Evolutionary conservation across 768 basidiomycete species (phyloP).

Genomic region (Suillus occidentalis): DNA sequence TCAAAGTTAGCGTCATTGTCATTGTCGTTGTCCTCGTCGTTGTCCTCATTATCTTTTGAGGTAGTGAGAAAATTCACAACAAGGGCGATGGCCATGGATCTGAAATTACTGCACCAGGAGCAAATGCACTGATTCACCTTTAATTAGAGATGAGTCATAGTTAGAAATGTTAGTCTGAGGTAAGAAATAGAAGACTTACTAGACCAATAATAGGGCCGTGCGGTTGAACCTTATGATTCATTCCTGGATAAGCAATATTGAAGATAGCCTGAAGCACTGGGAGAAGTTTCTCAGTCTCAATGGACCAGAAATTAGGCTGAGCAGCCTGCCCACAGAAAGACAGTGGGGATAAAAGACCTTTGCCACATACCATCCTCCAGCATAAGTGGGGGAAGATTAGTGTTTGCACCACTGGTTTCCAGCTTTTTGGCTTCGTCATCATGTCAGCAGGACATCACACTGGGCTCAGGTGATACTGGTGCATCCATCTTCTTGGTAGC

Average conservation of each 20-base stretch:
- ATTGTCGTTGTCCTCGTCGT: too few species aligned
- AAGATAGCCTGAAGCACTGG: slow-evolving; percentile 6
- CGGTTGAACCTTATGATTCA: slow-evolving; percentile 4
- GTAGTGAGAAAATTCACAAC: slow-evolving; percentile 6
- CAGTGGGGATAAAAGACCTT: too few species aligned
- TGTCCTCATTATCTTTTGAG: not conserved
- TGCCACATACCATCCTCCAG: too few species aligned
- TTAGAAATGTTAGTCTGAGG: not conserved
- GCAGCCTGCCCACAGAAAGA: too few species aligned
- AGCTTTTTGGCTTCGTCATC: too few species aligned
- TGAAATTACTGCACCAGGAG: slow-evolving; percentile 11
- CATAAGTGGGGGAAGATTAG: too few species aligned
- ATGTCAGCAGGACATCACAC: too few species aligned
- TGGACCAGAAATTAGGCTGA: too few species aligned
- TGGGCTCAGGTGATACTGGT: too few species aligned
- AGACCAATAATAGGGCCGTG: slow-evolving; percentile 6
- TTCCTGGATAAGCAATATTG: slow-evolving; percentile 10
- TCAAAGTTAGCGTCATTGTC: not conserved
- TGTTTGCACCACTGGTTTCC: too few species aligned
- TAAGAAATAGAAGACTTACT: slow-evolving; percentile 7
- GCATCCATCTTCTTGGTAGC: too few species aligned
- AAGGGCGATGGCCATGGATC: slow-evolving; percentile 9
- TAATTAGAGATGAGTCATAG: not conserved
- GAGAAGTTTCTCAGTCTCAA: too few species aligned
- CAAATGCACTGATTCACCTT: slow-evolving; percentile 7